Percentiles rank a stretch among this genome's conserved stretches.
phyloP scores from a whole-genome alignment of 495 filamentous ascomycete species.

The Neurospora sp. region DNA sequence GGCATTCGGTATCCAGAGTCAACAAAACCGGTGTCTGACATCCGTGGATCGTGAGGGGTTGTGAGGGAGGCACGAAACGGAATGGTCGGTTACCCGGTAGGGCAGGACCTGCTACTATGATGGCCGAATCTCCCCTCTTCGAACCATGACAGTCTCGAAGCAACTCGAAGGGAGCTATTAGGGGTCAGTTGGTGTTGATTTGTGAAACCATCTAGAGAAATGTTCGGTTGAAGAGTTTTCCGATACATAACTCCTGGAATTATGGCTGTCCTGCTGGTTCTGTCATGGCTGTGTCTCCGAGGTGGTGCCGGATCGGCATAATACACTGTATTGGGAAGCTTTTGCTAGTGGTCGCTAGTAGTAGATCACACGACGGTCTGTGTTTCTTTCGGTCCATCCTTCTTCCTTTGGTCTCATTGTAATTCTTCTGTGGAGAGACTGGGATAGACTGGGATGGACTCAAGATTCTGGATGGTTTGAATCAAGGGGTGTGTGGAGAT shows the following conservation, averaged over 20 bases:
- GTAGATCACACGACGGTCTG: neutral
- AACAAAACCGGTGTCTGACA: neutral
- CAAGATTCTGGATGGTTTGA: neutral
- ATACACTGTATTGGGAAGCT: neutral
- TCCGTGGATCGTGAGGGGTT: neutral
- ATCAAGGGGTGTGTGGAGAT: neutral
- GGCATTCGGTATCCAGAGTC: neutral
- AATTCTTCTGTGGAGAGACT: neutral
- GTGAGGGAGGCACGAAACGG: neutral
- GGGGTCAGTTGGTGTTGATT: neutral
- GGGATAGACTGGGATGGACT: neutral
- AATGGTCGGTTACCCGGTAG: neutral
- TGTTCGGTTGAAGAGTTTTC: neutral
- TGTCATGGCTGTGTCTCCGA: neutral
- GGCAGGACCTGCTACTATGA: neutral
- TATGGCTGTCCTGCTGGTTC: neutral
- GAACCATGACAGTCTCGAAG: neutral
- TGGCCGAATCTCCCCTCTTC: neutral
- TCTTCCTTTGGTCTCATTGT: neutral
- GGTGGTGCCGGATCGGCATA: neutral
- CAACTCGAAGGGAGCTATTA: neutral
- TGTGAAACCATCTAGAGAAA: neutral
- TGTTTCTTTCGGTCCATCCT: neutral
- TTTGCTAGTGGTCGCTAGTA: neutral
- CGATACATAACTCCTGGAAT: neutral